Base-by-base conservation (phyloP, 2,329 filamentous ascomycete species). In the Trichoderma koningii region DNA sequence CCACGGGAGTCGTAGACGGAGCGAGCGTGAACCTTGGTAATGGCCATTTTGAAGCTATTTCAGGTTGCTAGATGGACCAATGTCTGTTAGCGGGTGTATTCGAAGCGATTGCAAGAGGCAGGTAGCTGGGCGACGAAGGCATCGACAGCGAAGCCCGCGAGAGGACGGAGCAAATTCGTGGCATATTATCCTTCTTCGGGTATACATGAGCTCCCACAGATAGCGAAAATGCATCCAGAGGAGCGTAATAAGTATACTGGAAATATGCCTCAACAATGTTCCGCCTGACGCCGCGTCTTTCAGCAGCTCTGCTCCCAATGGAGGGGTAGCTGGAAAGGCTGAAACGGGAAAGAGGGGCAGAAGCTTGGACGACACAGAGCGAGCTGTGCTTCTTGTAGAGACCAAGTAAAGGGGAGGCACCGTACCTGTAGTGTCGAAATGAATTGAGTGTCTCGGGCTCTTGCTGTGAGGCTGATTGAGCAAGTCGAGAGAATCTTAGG, bases 1-100 rank as follows among this genome's bases (percentile, higher is more conserved):
- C 87, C 87, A 78, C 95, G 94, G 80, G 95, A 98, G 87, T 99
- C 95, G 88, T 94, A 99, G 85, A 99, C 93, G 77, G 90, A 93
- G 78, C 95, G 91, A 77, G 91, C 91, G 87, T 93, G 90, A 78
- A 95, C 87, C 86, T 93, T 94, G 80, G 88, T 88, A 81, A 95
- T 92, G 76, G 91, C 84, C 95, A 99, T 99, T 72, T 78, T 93
- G 81, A 73, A 66, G 30, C 57, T 66, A 19, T 47, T 45, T 26
- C 26, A 59, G 41, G 38, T 19, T 44, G 21, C 47, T 61, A 6
- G 34, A n/a, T 10, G 38, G 30, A 45, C 3, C 48, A 23, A 44
- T 26, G 4, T 52, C 52, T 57, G 15, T 66, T 55, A 65, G 50
- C 42, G 34, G 34, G n/a, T 48, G 17, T 7, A 45, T 42, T 52